Evolutionary conservation across 768 basidiomycete genomes (phyloP).

Genomic region (Phylloporus sp.): DNA sequence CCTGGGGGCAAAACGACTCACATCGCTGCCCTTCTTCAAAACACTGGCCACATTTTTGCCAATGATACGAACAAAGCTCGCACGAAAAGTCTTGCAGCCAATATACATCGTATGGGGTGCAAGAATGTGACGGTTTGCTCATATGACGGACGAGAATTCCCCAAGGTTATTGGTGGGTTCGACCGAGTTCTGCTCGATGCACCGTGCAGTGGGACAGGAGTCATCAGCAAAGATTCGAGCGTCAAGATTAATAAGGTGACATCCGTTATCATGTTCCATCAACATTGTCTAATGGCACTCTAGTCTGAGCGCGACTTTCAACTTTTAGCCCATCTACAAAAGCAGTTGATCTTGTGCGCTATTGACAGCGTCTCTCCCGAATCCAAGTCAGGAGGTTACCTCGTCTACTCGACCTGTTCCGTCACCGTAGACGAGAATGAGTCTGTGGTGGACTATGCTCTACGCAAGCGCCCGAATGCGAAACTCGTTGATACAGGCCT

Average conservation of each 20-base stretch:
- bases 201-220: slow-evolving; percentile 96
- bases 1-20: slow-evolving; percentile 99
- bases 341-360: slow-evolving; percentile 96
- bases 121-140: slow-evolving; percentile 97
- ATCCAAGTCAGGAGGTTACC: slow-evolving; percentile 86
- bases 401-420: slow-evolving; percentile 98
- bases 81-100: slow-evolving; percentile 94
- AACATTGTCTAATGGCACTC: background rate
- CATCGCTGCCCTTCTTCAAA: slow-evolving; percentile 93
- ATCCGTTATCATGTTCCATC: background rate
- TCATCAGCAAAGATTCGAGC: slow-evolving; percentile 95
- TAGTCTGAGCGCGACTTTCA: slow-evolving; percentile 95
- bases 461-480: slow-evolving; percentile 89
- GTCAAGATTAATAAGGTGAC: slow-evolving; percentile 97
- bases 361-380: slow-evolving; percentile 91
- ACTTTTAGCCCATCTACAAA: slow-evolving; percentile 94
- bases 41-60: slow-evolving; percentile 96
- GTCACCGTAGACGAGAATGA: slow-evolving; percentile 99
- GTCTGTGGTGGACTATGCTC: slow-evolving; percentile 94
- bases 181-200: slow-evolving; percentile 96
- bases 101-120: slow-evolving; percentile 94
- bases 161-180: slow-evolving; percentile 98
- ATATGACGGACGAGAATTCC: slow-evolving; percentile 96
- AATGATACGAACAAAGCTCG: slow-evolving; percentile 94
- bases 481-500: slow-evolving; percentile 91